A percentile compares a stretch with the other conserved stretches of the same genome.
Conservation (phyloP, 73 alveolate species). For the Paramecium tetraurelia region DNA sequence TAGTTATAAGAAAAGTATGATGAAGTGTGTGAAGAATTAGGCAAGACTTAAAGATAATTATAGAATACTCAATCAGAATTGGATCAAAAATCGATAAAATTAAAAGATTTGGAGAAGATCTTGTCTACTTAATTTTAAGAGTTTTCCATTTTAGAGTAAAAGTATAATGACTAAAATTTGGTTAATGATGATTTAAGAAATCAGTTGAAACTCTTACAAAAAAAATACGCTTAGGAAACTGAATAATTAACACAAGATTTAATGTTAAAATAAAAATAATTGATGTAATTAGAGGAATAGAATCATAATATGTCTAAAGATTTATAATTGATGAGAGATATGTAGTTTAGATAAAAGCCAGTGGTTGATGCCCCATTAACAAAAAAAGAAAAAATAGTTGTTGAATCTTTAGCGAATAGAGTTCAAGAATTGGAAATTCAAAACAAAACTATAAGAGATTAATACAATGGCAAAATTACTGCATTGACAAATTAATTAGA, state of each 20-base stretch:
- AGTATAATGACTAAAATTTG: background rate
- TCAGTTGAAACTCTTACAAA: background rate
- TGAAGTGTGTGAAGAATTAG: background rate
- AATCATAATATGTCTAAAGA: background rate
- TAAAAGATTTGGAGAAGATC: background rate
- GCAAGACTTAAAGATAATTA: background rate
- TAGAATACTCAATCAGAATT: background rate
- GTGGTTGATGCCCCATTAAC: background rate
- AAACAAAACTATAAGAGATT: background rate
- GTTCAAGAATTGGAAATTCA: background rate
- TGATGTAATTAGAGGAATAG: background rate
- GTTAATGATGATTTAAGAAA: background rate
- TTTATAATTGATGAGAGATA: background rate
- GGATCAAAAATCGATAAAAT: background rate
- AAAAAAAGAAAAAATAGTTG: background rate
- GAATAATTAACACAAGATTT: background rate
- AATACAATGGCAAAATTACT: background rate
- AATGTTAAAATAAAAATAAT: background rate
- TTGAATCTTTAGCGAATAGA: background rate
- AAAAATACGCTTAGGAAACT: background rate
- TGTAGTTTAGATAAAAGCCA: background rate
- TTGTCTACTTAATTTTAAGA: background rate
- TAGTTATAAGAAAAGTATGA: background rate
- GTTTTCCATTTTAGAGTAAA: background rate
- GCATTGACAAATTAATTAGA: background rate